These are phyloP conservation scores for Fusarium temperatum DNA, from an alignment of 2,329 filamentous ascomycete species.

Conservation along the genomic window DNA sequence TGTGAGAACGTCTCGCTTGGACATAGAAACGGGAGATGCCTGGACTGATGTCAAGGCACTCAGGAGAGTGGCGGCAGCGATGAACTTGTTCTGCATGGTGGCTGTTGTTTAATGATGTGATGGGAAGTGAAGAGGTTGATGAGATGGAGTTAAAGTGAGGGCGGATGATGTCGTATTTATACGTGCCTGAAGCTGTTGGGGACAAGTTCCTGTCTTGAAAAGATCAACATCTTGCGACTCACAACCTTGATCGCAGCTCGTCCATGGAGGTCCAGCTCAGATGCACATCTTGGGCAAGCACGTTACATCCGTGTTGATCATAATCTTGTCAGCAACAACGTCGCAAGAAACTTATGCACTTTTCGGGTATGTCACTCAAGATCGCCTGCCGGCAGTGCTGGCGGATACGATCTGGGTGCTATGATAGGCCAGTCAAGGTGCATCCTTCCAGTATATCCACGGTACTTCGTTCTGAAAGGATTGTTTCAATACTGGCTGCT, in stretches of 20 bases:
- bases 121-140: not conserved
- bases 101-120: not conserved
- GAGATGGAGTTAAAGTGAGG: not conserved
- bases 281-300: not conserved
- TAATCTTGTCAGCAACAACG: not conserved
- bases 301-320: constrained; percentile 1
- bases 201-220: not conserved
- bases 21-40: constrained; percentile 19
- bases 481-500: not conserved
- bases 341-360: not conserved
- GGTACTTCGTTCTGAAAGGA: not conserved
- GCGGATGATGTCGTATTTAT: not conserved
- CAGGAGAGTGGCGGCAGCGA: constrained; percentile 24
- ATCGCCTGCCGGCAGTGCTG: not conserved
- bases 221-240: not conserved
- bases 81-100: constrained; percentile 28
- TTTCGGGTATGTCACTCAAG: not conserved
- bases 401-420: not conserved
- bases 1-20: constrained; percentile 40
- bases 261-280: not conserved
- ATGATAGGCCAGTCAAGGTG: not conserved
- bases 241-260: not conserved
- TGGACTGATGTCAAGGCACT: constrained; percentile 29
- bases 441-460: not conserved
- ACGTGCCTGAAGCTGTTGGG: not conserved